A percentile compares a stretch with the other conserved stretches of the same genome.
Conservation (phyloP, 2,329 filamentous ascomycete species). For the Fonsecaea multimorphosa region DNA sequence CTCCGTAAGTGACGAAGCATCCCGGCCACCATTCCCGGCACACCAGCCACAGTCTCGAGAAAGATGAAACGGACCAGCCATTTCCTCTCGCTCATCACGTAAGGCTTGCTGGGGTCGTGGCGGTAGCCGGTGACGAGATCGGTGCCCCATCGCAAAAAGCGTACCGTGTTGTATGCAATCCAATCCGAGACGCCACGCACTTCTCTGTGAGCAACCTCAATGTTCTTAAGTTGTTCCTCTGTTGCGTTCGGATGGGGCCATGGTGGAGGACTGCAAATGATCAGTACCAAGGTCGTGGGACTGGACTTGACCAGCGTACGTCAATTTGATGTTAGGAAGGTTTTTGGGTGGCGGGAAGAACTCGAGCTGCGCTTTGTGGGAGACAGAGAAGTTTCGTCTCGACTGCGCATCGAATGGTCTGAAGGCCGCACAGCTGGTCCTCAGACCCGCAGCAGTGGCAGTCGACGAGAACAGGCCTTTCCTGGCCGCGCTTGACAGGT, state of each 20-base stretch:
- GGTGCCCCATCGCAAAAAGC: slow-evolving; percentile 77
- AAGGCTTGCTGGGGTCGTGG: slow-evolving; percentile 71
- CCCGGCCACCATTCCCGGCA: slow-evolving; percentile 95
- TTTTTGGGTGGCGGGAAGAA: slow-evolving; percentile 67
- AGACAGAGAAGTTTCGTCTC: slow-evolving; percentile 48
- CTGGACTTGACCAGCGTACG: slow-evolving; percentile 20
- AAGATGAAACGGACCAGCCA: slow-evolving; percentile 93
- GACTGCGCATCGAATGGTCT: slow-evolving; percentile 29
- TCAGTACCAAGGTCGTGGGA: slow-evolving; percentile 16
- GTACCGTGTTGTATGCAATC: slow-evolving; percentile 77
- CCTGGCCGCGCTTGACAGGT: slow-evolving; percentile 34
- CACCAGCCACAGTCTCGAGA: slow-evolving; percentile 90
- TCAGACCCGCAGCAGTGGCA: slow-evolving; percentile 39
- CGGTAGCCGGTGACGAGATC: slow-evolving; percentile 81
- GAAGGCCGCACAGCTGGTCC: slow-evolving; percentile 35
- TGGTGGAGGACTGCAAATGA: slow-evolving; percentile 46
- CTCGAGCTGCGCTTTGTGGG: slow-evolving; percentile 46
- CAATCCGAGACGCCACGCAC: slow-evolving; percentile 76
- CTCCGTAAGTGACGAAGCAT: slow-evolving; percentile 90
- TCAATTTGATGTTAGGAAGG: slow-evolving; percentile 51
- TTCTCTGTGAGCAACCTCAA: slow-evolving; percentile 77
- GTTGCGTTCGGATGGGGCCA: slow-evolving; percentile 61
- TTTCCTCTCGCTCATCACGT: slow-evolving; percentile 78
- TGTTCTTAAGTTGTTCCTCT: slow-evolving; percentile 74
- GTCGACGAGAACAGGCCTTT: slow-evolving; percentile 29